Base-by-base conservation (phyloP, 345 rosid genomes). In the Hirschfeldia incana region DNA sequence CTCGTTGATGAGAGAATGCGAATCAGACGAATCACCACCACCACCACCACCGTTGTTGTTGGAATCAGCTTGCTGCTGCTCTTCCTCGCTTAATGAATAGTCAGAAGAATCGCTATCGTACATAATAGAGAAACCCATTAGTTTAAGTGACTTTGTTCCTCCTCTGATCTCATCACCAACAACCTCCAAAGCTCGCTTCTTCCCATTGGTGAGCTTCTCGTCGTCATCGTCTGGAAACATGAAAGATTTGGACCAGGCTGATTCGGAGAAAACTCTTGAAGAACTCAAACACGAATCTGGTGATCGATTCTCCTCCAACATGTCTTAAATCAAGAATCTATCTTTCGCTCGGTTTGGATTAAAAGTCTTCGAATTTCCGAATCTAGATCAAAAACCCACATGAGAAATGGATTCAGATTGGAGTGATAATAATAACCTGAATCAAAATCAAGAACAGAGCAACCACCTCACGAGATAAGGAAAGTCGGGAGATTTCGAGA, bases 301-400 rank as follows among this genome's bases (percentile, higher is more conserved):
- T 87, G 87, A 81, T 74, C 86, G 88, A 44, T 89, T 87, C 83
- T 93, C 95, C 83, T 93, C 95, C 86, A 91, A 84, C 98, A 91
- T 93, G 67, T 87, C 85, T 83, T 21, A 29, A 29, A 29, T 74
- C 76, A 16, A 65, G 15, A 44, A 44, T 44, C 51, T 8, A 8
- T 44, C 13, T 42, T 33, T 12, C 32, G 12, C 55, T 37, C 70
- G 46, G 21, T n/a, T 21, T 21, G 60, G 15, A 55, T 37, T 6
- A 49, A 61, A 55, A 75, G 65, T 37, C 60, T 42, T 59, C 60
- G 36, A 58, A 27, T 75, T 67, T 10, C 79, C 79, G 32, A 76
- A 64, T 74, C 78, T 46, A 74, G n/a, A 64, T 57, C 81, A 83
- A 59, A 60, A 70, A 85, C 81, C 74, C 76, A 74, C 80, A 63